These are phyloP conservation scores for Fraxinus angustifolia DNA, from an alignment of 305 asterid genomes.

Conservation along the genomic window DNA sequence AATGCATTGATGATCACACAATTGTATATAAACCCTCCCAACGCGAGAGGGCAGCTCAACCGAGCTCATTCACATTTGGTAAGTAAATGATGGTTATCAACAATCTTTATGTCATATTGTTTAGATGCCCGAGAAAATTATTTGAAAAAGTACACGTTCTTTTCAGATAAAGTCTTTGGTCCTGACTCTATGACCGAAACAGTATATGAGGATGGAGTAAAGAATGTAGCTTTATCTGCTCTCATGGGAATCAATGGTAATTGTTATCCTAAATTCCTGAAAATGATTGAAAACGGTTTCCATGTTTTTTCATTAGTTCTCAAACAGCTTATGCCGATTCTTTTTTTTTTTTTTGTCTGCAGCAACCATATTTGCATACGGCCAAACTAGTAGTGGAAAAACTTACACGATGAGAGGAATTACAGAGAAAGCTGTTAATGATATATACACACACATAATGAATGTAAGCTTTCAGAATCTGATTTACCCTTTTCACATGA, in stretches of 20 bases:
- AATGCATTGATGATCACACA: slow-evolving; percentile 74
- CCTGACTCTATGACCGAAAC: slow-evolving; percentile 68
- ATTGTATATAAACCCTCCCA: slow-evolving; percentile 56
- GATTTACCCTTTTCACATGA: background rate
- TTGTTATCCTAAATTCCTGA: slow-evolving; percentile 1
- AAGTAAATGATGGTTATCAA: slow-evolving; percentile 12
- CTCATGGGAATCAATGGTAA: slow-evolving; percentile 95
- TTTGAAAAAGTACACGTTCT: background rate
- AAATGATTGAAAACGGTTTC: background rate
- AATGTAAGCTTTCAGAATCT: slow-evolving; percentile 54
- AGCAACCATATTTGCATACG: slow-evolving; percentile 97
- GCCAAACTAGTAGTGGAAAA: slow-evolving; percentile 97
- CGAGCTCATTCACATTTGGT: slow-evolving; percentile 74
- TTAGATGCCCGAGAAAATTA: slow-evolving; percentile 15
- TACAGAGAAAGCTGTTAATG: slow-evolving; percentile 89
- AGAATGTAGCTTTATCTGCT: slow-evolving; percentile 88
- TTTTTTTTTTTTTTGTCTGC: slow-evolving; percentile 22
- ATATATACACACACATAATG: slow-evolving; percentile 77
- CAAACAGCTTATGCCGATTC: background rate
- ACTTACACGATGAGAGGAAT: slow-evolving; percentile 94
- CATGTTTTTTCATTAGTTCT: background rate
- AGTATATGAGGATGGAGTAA: slow-evolving; percentile 90
- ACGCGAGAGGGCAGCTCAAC: slow-evolving; percentile 56
- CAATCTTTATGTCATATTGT: background rate
- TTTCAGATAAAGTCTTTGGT: slow-evolving; percentile 84